A percentile compares a stretch with the other conserved stretches of the same genome.
phyloP scores from a whole-genome alignment of 129 eudicot species.

The Scalesia atractyloides region DNA sequence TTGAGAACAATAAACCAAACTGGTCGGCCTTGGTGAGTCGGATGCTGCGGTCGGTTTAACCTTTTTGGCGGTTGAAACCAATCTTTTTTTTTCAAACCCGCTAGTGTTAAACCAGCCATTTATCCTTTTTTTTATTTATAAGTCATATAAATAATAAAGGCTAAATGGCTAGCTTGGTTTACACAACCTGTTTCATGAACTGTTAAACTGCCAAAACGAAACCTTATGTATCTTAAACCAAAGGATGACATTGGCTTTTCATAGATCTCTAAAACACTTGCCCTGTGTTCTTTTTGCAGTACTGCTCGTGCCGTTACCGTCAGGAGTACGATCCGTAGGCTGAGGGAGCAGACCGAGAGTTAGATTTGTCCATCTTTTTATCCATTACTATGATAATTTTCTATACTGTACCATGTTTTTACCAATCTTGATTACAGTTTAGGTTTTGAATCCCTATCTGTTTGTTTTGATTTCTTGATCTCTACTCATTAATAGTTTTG shows the following conservation, averaged over 20 bases:
- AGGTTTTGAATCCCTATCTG: neutral
- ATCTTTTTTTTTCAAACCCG: no score
- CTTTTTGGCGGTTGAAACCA: no score
- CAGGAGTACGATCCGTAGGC: conserved; percentile 74
- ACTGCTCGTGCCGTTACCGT: conserved; percentile 84
- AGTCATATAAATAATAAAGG: neutral
- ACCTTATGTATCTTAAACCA: no score
- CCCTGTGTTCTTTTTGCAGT: conserved; percentile 35
- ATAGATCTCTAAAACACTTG: neutral
- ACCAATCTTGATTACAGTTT: conserved; percentile 22
- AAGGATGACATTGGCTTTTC: neutral
- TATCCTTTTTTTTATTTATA: no score
- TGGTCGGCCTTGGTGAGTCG: no score
- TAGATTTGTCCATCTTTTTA: conserved; percentile 31
- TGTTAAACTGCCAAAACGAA: no score
- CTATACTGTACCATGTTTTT: neutral
- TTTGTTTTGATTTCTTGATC: neutral
- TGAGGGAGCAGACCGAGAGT: conserved; percentile 71
- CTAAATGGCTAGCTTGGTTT: no score
- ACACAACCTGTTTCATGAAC: no score
- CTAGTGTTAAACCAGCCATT: no score
- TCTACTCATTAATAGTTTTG: neutral
- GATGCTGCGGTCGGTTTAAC: no score
- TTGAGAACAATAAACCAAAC: no score
- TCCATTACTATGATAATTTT: conserved; percentile 1